Conservation (phyloP, 192 early-diverging fungal species). For the Lunasporangiospora selenospora region DNA sequence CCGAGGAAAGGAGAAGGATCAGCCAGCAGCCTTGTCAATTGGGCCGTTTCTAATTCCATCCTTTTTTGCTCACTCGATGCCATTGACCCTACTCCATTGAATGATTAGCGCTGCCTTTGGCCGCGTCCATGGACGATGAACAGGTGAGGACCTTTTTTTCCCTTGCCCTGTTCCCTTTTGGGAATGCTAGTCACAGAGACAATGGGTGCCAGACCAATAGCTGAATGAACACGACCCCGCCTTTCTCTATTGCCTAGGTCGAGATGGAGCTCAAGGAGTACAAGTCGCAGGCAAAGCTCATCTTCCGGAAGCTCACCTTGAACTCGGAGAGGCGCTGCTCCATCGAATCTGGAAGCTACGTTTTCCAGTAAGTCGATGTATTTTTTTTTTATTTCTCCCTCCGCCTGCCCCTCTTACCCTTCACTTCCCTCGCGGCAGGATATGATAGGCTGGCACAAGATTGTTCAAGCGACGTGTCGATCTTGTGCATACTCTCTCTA, state of each 20-base stretch:
- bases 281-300: constrained; percentile 92
- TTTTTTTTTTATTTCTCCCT: too few relatives aligned
- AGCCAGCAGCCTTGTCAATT: background rate
- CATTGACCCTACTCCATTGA: background rate
- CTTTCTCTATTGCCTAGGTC: constrained; percentile 41
- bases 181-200: background rate
- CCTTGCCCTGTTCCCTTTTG: background rate
- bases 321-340: constrained; percentile 93
- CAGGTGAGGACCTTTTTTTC: constrained; percentile 61
- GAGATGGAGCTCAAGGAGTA: constrained; percentile 89
- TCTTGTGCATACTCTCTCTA: too few relatives aligned
- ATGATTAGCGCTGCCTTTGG: constrained; percentile 77
- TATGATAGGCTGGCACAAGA: constrained; percentile 42
- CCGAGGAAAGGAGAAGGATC: too few relatives aligned
- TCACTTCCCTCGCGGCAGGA: constrained; percentile 48
- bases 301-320: constrained; percentile 86
- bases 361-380: constrained; percentile 82
- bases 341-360: constrained; percentile 89
- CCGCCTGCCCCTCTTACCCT: too few relatives aligned
- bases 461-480: too few relatives aligned
- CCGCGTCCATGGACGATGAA: constrained; percentile 96
- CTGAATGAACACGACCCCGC: background rate
- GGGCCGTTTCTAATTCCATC: background rate
- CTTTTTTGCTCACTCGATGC: background rate
- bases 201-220: background rate